These are phyloP conservation scores for Puccinia brachypodii DNA, from an alignment of 1,284 basidiomycete genomes.

Conservation along the genomic window DNA sequence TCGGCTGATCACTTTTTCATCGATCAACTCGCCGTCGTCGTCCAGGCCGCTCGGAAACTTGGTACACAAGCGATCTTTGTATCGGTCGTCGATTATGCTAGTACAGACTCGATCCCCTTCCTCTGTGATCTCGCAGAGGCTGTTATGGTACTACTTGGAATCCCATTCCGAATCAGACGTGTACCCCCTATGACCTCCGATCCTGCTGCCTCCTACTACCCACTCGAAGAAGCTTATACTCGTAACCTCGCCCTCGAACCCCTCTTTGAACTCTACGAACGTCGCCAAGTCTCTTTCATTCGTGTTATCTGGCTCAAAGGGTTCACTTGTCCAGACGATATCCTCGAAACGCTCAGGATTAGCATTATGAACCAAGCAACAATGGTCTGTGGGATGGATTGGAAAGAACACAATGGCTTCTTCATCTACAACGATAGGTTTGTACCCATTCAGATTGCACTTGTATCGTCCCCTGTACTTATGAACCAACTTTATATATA, in stretches of 20 bases:
- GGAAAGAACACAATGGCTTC: conserved; percentile 92
- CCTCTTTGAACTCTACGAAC: conserved; percentile 74
- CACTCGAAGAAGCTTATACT: conserved; percentile 85
- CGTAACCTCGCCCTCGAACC: conserved; percentile 87
- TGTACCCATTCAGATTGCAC: conserved; percentile 51
- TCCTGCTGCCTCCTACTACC: conserved; percentile 82
- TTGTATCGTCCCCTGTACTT: not conserved
- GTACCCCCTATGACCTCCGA: conserved; percentile 85
- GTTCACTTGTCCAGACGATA: conserved; percentile 94
- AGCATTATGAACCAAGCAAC: conserved; percentile 83
- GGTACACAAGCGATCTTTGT: conserved; percentile 86
- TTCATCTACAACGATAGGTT: conserved; percentile 95
- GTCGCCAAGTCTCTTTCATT: conserved; percentile 75
- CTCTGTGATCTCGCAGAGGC: conserved; percentile 87
- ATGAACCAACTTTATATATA: no score
- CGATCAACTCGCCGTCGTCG: conserved; percentile 91
- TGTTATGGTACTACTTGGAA: conserved; percentile 80
- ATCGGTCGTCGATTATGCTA: conserved; percentile 91
- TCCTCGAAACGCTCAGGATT: conserved; percentile 86
- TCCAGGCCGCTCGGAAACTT: conserved; percentile 83
- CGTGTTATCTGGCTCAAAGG: conserved; percentile 94
- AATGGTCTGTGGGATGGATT: conserved; percentile 98
- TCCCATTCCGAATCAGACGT: conserved; percentile 82
- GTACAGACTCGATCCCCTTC: conserved; percentile 86
- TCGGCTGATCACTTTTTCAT: conserved; percentile 96